Evolutionary conservation across 345 rosid genomes (phyloP).

Genomic region (Eutrema japonicum): DNA sequence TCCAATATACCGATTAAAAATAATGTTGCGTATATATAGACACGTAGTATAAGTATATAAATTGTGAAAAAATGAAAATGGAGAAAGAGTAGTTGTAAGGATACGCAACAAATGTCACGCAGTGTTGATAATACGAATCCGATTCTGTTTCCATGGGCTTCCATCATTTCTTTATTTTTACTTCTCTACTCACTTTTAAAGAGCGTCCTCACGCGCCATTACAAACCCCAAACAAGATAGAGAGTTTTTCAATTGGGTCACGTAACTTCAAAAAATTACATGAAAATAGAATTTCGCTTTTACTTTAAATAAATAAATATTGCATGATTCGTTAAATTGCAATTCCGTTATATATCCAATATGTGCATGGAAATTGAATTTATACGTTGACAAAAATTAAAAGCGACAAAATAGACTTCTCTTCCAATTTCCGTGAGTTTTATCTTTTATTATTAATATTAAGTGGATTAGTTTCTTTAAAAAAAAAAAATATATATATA

Average conservation of each 20-base stretch:
- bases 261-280: conserved; percentile 32
- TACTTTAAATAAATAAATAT: background rate
- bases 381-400: conserved; percentile 36
- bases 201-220: conserved; percentile 36
- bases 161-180: conserved; percentile 39
- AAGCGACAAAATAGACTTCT: conserved; percentile 32
- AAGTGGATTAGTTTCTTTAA: background rate
- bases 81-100: conserved; percentile 35
- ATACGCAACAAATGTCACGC: conserved; percentile 43
- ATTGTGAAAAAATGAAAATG: conserved; percentile 13
- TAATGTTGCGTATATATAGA: background rate
- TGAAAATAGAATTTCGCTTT: conserved; percentile 6
- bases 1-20: background rate
- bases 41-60: conserved; percentile 15
- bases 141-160: conserved; percentile 43
- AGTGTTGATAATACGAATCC: conserved; percentile 39
- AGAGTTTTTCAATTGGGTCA: conserved; percentile 16
- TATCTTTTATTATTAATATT: background rate
- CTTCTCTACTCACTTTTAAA: conserved; percentile 20
- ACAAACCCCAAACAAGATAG: conserved; percentile 29
- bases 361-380: conserved; percentile 25
- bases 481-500: too few species aligned
- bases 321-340: background rate
- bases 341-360: background rate
- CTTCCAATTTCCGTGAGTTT: background rate